Base-by-base conservation (phyloP, 2,329 filamentous ascomycete species). In the Monascus ruber region DNA sequence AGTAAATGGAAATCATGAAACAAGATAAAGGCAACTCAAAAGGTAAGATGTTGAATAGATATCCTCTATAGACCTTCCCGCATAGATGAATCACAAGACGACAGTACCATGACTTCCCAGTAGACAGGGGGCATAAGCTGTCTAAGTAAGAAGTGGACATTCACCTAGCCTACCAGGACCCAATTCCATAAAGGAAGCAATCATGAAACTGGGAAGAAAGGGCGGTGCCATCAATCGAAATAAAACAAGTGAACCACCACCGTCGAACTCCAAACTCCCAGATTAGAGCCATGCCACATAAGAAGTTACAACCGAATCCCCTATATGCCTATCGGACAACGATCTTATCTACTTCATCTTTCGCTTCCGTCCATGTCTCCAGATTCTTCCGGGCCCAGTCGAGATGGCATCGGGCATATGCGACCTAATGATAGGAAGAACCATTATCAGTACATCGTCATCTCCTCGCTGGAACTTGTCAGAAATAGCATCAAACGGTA, bases 381-480 rank as follows among this genome's bases (percentile, higher is more conserved):
- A 88, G 78, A 61, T 83, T 88, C 62, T 89, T 88, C 63, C 81
- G 84, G 3, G 88, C 89, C 88, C 88, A 95, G 59, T 94, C 85
- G 43, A 95, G 79, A 58, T 95, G 88, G 60, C 83, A 89, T 61
- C 84, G 85, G 8, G 88, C 88, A 62, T 94, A 95, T 27, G 85
- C 85, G 53, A 94, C 77, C 88, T 94, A 51, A 26, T 34, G 10
- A 10, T 3, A 17, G 17, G 17, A 17, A 17, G 17, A 17, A 17
- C 17, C 17, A 17, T 17, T 17, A 17, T 17, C 17, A 17, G 17
- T 17, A 17, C 17, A 17, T 17, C 17, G 17, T 17, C 17, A 17
- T 17, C 17, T 17, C 17, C 17, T 17, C 3, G 17, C 17, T 17
- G 17, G 17, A 17, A 17, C 17, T 17, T 17, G 17, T 17, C 17